These are phyloP conservation scores for Blastobotrys arbuscula DNA, from an alignment of 1,139 yeast genomes.

Conservation along the genomic window DNA sequence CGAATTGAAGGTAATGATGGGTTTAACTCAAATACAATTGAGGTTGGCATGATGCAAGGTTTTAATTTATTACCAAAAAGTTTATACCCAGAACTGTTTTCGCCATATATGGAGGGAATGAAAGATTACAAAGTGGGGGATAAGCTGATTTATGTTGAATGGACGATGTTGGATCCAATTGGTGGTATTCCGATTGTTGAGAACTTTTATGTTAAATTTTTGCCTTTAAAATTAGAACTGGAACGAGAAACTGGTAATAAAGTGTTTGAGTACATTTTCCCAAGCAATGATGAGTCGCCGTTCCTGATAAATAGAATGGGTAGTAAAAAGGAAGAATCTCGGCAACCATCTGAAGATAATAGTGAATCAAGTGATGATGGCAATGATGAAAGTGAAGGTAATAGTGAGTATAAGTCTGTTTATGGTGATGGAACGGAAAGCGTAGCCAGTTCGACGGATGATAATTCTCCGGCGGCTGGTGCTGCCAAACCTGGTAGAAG, in stretches of 20 bases:
- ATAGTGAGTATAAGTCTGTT: slow-evolving; percentile 2
- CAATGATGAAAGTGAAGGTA: slow-evolving; percentile 6
- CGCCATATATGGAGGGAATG: slow-evolving; percentile 40
- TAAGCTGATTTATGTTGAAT: slow-evolving; percentile 48
- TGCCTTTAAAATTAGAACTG: slow-evolving; percentile 67
- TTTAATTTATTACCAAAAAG: slow-evolving; percentile 59
- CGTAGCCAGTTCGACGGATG: slow-evolving; percentile 1
- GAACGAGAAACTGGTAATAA: slow-evolving; percentile 63
- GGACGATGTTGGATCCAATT: slow-evolving; percentile 74
- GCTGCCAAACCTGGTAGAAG: background rate
- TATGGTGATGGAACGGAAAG: slow-evolving; percentile 8
- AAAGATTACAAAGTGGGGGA: slow-evolving; percentile 22
- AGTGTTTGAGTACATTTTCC: slow-evolving; percentile 61
- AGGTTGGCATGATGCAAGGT: slow-evolving; percentile 62
- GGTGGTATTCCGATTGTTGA: slow-evolving; percentile 78
- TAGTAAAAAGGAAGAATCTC: slow-evolving; percentile 13
- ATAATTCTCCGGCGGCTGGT: too few species aligned
- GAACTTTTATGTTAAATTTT: slow-evolving; percentile 44
- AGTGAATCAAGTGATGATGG: slow-evolving; percentile 6
- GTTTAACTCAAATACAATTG: slow-evolving; percentile 53
- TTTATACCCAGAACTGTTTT: slow-evolving; percentile 63
- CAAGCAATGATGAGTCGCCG: slow-evolving; percentile 34
- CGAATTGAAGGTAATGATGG: slow-evolving; percentile 60
- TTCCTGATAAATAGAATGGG: slow-evolving; percentile 17
- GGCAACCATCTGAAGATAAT: slow-evolving; percentile 13